phyloP scores from a whole-genome alignment of 805 yeast genomes.

The fission yeast (Schizosaccharomyces pombe) region DNA sequence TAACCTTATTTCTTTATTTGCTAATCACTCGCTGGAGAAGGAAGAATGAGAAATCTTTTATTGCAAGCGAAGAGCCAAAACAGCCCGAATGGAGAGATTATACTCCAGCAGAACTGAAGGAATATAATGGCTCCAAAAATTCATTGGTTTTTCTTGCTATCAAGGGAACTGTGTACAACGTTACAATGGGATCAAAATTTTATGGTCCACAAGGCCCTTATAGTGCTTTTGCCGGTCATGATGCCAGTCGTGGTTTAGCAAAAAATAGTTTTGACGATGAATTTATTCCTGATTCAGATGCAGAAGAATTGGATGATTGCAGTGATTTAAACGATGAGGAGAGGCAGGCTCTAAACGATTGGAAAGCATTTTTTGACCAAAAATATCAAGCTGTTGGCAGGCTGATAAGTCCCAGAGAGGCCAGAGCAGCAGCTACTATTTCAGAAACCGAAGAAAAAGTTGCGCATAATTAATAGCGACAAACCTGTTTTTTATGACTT shows the following conservation, averaged over 20 bases:
- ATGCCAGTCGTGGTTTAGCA: conserved; percentile 55
- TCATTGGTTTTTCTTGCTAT: conserved; percentile 45
- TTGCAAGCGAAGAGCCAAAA: neutral
- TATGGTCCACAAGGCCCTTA: conserved; percentile 64
- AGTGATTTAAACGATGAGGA: conserved; percentile 38
- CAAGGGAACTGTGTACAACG: conserved; percentile 60
- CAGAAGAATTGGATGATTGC: conserved; percentile 51
- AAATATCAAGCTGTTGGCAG: conserved; percentile 70
- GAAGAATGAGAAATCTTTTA: neutral
- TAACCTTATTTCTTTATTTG: neutral
- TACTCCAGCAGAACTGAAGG: conserved; percentile 9
- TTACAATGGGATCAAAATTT: conserved; percentile 34
- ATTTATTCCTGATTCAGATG: conserved; percentile 38
- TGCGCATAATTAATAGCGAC: too few relatives aligned
- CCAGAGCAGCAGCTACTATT: neutral
- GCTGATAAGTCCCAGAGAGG: conserved; percentile 18
- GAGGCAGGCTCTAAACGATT: conserved; percentile 43
- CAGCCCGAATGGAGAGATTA: conserved; percentile 6
- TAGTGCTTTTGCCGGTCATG: conserved; percentile 49
- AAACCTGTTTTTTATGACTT: too few relatives aligned
- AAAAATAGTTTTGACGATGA: conserved; percentile 29
- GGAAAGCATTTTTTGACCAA: conserved; percentile 62
- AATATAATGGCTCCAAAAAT: conserved; percentile 18
- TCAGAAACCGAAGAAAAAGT: too few relatives aligned
- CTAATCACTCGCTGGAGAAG: neutral